Conservation (phyloP, 2,329 filamentous ascomycete species). For the Alternaria solani region DNA sequence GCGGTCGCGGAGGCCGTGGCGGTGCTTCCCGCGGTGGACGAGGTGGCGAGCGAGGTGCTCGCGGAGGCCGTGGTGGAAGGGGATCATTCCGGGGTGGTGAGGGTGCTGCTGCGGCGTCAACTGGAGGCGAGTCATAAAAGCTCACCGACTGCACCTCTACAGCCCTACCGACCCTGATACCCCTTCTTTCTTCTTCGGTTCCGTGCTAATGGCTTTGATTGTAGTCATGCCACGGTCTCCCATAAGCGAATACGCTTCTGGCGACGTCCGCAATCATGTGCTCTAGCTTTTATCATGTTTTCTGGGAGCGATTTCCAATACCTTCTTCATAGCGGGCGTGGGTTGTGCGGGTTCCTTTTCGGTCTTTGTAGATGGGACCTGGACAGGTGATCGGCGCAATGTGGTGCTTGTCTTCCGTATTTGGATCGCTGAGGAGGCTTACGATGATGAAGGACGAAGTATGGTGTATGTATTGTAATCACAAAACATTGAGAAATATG, state of each 20-base stretch:
- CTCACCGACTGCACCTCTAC: conserved; percentile 17
- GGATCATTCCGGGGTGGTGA: conserved; percentile 45
- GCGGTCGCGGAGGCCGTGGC: conserved; percentile 62
- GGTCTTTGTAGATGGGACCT: conserved; percentile 3
- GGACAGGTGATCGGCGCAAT: conserved; percentile 5
- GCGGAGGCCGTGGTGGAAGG: conserved; percentile 53
- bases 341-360: conserved; percentile 28
- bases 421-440: conserved; percentile 4
- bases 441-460: conserved; percentile 3
- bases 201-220: conserved; percentile 15
- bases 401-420: conserved; percentile 13
- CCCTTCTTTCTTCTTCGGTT: conserved; percentile 36
- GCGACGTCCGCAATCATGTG: conserved; percentile 8
- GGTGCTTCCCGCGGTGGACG: conserved; percentile 59
- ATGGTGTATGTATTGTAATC: conserved; percentile 8
- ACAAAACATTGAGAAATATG: conserved; percentile 5
- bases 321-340: conserved; percentile 40
- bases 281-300: conserved; percentile 25
- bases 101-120: conserved; percentile 45
- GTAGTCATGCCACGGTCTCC: conserved; percentile 7
- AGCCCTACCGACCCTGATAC: conserved; percentile 42
- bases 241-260: not conserved
- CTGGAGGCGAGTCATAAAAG: conserved; percentile 50
- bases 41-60: conserved; percentile 54
- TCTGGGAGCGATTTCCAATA: conserved; percentile 10